Conservation (phyloP, 1,284 basidiomycete genomes). For the Malassezia caprae region DNA sequence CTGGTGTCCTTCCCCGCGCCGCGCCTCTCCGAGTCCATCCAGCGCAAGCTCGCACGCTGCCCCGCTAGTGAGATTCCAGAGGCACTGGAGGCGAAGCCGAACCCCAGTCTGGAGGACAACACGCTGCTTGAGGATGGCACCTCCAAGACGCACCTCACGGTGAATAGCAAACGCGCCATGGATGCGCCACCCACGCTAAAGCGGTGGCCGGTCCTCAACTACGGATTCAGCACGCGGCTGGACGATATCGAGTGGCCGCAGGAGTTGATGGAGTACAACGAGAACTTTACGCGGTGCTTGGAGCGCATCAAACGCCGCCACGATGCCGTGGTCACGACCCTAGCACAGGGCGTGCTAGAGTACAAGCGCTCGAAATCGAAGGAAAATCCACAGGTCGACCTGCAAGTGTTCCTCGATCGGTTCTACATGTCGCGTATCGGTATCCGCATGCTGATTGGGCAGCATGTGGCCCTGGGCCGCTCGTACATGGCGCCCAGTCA, state of each 20-base stretch:
- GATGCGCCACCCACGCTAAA: neutral
- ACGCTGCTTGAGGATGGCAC: conserved; percentile 27
- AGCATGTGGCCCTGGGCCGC: conserved; percentile 45
- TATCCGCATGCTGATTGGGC: conserved; percentile 47
- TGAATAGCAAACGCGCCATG: neutral
- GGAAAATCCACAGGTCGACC: conserved; percentile 62
- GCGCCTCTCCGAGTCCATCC: conserved; percentile 34
- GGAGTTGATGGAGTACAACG: conserved; percentile 87
- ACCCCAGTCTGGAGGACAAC: conserved; percentile 35
- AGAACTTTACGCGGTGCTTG: conserved; percentile 73
- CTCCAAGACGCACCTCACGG: conserved; percentile 12
- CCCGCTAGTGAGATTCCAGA: neutral
- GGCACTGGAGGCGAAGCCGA: conserved; percentile 27
- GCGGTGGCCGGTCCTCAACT: conserved; percentile 10
- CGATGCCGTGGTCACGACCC: conserved; percentile 93
- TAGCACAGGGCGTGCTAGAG: conserved; percentile 65
- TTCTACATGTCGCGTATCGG: conserved; percentile 95
- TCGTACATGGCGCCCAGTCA: conserved; percentile 1
- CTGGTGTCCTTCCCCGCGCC: conserved; percentile 45
- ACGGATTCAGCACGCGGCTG: conserved; percentile 71
- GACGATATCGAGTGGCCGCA: conserved; percentile 69
- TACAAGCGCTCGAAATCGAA: conserved; percentile 54
- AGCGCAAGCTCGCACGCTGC: conserved; percentile 25
- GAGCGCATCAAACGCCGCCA: conserved; percentile 87
- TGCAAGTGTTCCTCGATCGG: conserved; percentile 89